Evolutionary conservation across 352 stramenopile species (phyloP), one percentile per base, ranked within the genome.

Genomic region (Blastocystis sp.): DNA sequence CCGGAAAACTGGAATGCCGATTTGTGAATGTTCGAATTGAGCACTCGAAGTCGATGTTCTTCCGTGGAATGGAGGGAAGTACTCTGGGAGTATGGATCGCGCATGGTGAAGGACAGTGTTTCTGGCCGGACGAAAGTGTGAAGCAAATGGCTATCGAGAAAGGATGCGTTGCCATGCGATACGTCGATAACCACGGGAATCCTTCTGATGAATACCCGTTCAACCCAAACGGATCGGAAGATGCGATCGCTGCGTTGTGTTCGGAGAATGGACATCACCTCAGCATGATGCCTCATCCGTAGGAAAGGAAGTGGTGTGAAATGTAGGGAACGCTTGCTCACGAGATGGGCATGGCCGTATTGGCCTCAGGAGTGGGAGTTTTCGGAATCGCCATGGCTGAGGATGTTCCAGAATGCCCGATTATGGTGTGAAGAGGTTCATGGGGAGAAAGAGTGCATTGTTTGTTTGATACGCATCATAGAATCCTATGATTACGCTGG

Each of bases 251-350:
- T 34, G 97, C 94, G 63, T 93, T 99, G 26, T 97, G 96, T 79
- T 98, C 96, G 29, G 93, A 93, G 68, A 96, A 99, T 91, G 97
- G 97, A 47, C 93, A 97, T 66, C 96, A 99, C 93, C 91, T 99
- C 87, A 98, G 96, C 79, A 95, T 99, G 92, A 99, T 99, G 97
- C 97, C 97, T 70, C 97, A 99, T 92, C 97, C 97, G 20, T 84
- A 64, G 20, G 55, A 66, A 23, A 20, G 29, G 37, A 43, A 2
- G 8, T 6, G 2, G 18, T 18, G 20, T 66, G 18, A 64, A 23
- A 26, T 39, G 50, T 84, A 84, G 73, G 37, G 97, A 99, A 92
- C 95, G 97, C 73, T 95, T 94, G 47, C 98, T 98, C 91, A 95
- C 97, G 79, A 95, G 95, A 90, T 99, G 96, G 94, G 97, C 99